Percentiles rank a stretch among this genome's conserved stretches.
phyloP scores from a whole-genome alignment of 2,329 filamentous ascomycete genomes.

The Penicillium thymicola region DNA sequence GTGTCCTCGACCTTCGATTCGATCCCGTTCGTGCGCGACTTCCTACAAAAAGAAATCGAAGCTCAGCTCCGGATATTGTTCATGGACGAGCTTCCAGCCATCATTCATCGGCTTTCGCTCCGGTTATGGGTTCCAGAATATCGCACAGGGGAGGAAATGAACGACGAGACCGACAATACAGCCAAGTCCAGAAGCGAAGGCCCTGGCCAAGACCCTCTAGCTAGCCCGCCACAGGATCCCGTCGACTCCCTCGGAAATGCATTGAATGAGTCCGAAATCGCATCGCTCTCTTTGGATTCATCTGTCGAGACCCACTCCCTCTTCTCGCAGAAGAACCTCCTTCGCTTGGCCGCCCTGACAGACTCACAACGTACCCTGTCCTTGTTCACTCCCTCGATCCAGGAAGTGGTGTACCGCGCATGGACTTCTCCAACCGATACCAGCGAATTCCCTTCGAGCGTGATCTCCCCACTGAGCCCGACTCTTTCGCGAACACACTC shows the following conservation, averaged over 20 bases:
- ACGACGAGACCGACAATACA: constrained; percentile 50
- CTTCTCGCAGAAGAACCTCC: constrained; percentile 91
- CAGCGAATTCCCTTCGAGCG: constrained; percentile 51
- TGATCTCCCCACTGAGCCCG: constrained; percentile 44
- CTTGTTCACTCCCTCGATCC: constrained; percentile 85
- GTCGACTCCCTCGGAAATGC: constrained; percentile 77
- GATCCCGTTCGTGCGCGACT: constrained; percentile 96
- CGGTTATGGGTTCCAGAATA: constrained; percentile 89
- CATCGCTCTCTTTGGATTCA: constrained; percentile 73
- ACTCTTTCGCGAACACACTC: constrained; percentile 63
- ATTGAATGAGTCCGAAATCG: constrained; percentile 70
- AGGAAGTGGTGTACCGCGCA: constrained; percentile 85
- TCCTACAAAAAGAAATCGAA: constrained; percentile 94
- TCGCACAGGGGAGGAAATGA: constrained; percentile 61
- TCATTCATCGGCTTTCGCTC: constrained; percentile 88
- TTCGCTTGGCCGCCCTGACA: constrained; percentile 75
- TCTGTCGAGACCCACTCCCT: constrained; percentile 79
- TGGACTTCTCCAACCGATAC: constrained; percentile 79
- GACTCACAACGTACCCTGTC: constrained; percentile 89
- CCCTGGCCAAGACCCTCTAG: constrained; percentile 71
- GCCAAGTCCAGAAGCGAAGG: constrained; percentile 49
- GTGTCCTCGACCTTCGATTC: constrained; percentile 99
- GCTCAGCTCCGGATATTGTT: constrained; percentile 86
- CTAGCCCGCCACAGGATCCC: constrained; percentile 75
- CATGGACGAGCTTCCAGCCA: constrained; percentile 96